Base-by-base conservation (phyloP, 2,329 filamentous ascomycete species). In the Colletotrichum melonis region DNA sequence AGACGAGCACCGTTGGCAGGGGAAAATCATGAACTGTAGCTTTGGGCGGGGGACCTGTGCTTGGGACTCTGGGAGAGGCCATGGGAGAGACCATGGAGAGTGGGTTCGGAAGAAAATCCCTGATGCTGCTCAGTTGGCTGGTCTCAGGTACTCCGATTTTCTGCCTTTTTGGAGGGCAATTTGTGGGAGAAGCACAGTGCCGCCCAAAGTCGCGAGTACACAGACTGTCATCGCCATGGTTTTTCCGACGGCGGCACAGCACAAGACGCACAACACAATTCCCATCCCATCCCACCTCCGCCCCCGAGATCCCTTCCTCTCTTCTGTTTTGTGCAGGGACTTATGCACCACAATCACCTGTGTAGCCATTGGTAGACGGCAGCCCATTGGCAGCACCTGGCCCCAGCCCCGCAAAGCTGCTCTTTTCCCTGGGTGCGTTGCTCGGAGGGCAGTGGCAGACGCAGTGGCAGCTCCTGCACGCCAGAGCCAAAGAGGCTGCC, bases 401-500 rank as follows among this genome's bases (percentile, higher is more conserved):
- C 42, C 42, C 54, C 32, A 69, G 70, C 70, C 70, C 70, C 70
- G 70, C 70, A 69, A 52, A 65, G 46, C 35, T 65, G 42, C 42
- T 55, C 66, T 52, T 67, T 67, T 55, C 32, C 67, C 56, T 22
- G 64, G n/a, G 46, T 19, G 58, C 24, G 24, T 28, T 58, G 56
- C 60, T 73, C 55, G 42, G 55, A 73, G 55, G 66, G 55, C 60
- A 65, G 54, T 28, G 28, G 35, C 32, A 30, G 28, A 30, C 28
- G 30, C 52, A 49, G 30, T 16, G 22, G 52, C 67, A 70, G 52
- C 59, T 69, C 60, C 64, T 73, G 72, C 64, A 71, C 52, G 54
- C 63, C 69, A 52, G 63, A 64, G 68, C 59, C 56, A 73, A 69
- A 73, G 57, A 67, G 62, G 63, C 65, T 32, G 52, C 65, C 70